These are phyloP conservation scores for Amanita inopinata DNA, from an alignment of 768 basidiomycete genomes.

Conservation along the genomic window DNA sequence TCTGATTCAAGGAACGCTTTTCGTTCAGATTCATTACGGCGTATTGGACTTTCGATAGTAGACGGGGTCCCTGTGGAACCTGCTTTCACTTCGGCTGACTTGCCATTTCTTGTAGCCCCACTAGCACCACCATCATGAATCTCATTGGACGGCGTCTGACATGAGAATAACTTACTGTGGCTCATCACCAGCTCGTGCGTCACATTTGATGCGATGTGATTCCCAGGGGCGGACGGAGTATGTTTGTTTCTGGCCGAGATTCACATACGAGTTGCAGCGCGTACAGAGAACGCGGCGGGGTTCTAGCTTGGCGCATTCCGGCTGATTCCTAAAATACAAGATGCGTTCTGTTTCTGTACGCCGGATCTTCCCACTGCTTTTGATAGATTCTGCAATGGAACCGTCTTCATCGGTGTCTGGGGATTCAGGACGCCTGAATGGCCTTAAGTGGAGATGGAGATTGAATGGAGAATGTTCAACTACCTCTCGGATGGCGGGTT, in stretches of 20 bases:
- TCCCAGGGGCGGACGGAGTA: slow-evolving; percentile 58
- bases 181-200: slow-evolving; percentile 26
- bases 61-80: slow-evolving; percentile 20
- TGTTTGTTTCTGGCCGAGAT: slow-evolving; percentile 42
- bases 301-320: slow-evolving; percentile 47
- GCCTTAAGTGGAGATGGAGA: slow-evolving; percentile 8
- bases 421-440: slow-evolving; percentile 16
- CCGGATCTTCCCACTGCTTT: slow-evolving; percentile 31
- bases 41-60: slow-evolving; percentile 12
- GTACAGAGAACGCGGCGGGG: slow-evolving; percentile 49
- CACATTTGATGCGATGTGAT: slow-evolving; percentile 45
- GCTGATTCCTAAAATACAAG: slow-evolving; percentile 53
- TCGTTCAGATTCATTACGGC: slow-evolving; percentile 33
- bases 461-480: neutral
- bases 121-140: no score
- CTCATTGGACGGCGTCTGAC: no score
- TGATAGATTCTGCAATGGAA: slow-evolving; percentile 46
- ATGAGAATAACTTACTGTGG: slow-evolving; percentile 20
- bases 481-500: slow-evolving; percentile 2
- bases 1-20: slow-evolving; percentile 45
- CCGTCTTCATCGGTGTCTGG: slow-evolving; percentile 38
- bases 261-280: slow-evolving; percentile 46
- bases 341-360: slow-evolving; percentile 55
- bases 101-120: slow-evolving; percentile 8
- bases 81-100: slow-evolving; percentile 17